Evolutionary conservation across 163 green algal genomes (phyloP), one percentile per base, ranked within the genome.

Genomic region (Scenedesmus sp.): DNA sequence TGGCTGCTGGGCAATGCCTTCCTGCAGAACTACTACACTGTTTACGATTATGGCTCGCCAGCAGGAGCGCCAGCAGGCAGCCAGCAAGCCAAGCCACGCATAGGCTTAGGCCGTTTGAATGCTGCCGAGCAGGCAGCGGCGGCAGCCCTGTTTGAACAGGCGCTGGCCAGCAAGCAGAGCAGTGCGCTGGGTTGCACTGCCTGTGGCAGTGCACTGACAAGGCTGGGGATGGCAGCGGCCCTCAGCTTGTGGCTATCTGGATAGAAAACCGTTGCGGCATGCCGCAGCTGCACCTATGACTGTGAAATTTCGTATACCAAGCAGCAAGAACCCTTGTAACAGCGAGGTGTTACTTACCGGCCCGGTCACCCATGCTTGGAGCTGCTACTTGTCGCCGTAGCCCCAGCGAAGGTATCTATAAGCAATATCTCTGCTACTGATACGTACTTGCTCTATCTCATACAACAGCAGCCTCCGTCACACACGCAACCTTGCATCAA

Each of bases 21-120:
- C 84, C 59, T 89, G 84, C 84, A 53, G 12, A 89, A 82, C 13
- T 65, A 70, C 40, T 89, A 89, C 65, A 81, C 59, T 18, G 43
- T 89, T 0, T 89, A 82, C 35, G 84, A 89, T 40, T 82, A 80
- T 49, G 84, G 84, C 26, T 22, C 83, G 5, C 30, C 24, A 43
- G 61, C 61, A 68, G 51, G 5, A 18, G 12, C 35, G 33, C 1
- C 35, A 81, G 81, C 81, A 86, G 65, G 65, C 30, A 76, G 30
- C 1, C 65, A 76, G 65, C 65, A 37, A n/a, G 65, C 65, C 6
- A 33, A 4, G 51, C 82, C 82, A 15, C 49, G 82, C 37, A 53
- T 87, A 18, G 82, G 82, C 0, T 6, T 87, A 15, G 82, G 51
- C 1, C 43, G 40, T 35, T 61, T 87, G 82, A 87, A 33, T 53